Evolutionary conservation across 495 filamentous ascomycete genomes (phyloP).

Genomic region (Aspergillus incahuasiensis): DNA sequence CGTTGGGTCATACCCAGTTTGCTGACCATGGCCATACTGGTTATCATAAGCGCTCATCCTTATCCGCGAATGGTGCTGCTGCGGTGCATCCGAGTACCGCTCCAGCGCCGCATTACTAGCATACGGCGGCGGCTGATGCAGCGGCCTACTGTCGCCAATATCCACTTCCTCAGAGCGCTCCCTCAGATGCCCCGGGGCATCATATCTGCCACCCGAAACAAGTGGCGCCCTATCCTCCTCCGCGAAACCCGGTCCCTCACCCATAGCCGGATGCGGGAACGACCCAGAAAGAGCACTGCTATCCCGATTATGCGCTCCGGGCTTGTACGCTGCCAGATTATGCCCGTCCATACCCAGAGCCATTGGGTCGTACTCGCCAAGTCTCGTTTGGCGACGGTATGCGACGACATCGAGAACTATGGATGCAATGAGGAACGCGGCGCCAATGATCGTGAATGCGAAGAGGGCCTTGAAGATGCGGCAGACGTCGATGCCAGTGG

Average conservation of each 20-base stretch:
- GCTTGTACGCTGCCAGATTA: slow-evolving; percentile 29
- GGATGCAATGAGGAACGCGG: slow-evolving; percentile 42
- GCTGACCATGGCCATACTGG: slow-evolving; percentile 23
- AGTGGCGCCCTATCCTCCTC: slow-evolving; percentile 4
- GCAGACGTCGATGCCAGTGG: slow-evolving; percentile 57
- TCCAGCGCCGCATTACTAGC: slow-evolving; percentile 13
- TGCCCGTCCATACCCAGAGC: slow-evolving; percentile 3
- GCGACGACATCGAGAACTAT: slow-evolving; percentile 50
- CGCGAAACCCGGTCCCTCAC: slow-evolving; percentile 4
- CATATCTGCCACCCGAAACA: not conserved
- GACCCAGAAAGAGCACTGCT: slow-evolving; percentile 19
- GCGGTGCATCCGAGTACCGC: slow-evolving; percentile 27
- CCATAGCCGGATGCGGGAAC: slow-evolving; percentile 11
- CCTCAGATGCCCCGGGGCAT: not conserved
- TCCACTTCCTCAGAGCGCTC: not conserved
- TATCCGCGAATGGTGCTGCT: slow-evolving; percentile 11
- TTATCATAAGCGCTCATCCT: slow-evolving; percentile 22
- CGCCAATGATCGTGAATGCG: slow-evolving; percentile 53
- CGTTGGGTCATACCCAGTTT: slow-evolving; percentile 35
- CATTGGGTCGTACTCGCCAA: slow-evolving; percentile 47
- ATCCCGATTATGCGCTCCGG: slow-evolving; percentile 21
- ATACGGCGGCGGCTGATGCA: slow-evolving; percentile 14
- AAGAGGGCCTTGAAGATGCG: slow-evolving; percentile 63
- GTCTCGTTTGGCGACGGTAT: slow-evolving; percentile 34
- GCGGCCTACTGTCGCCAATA: not conserved